Percentiles rank a stretch among this genome's conserved stretches.
phyloP scores from a whole-genome alignment of 2,329 filamentous ascomycete species.

The Colletotrichum euphorbiae region DNA sequence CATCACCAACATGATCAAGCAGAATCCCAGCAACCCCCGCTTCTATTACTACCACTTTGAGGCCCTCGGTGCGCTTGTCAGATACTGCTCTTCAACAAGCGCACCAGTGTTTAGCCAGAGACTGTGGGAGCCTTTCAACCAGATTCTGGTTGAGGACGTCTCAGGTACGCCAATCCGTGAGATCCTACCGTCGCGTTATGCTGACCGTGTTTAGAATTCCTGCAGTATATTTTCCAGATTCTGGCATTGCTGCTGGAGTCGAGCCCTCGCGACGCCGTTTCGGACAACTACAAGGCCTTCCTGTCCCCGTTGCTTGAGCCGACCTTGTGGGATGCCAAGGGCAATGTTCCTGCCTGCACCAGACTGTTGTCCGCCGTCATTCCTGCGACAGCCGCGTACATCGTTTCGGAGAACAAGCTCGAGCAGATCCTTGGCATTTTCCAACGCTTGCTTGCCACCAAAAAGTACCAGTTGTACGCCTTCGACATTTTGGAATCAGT shows the following conservation, averaged over 20 bases:
- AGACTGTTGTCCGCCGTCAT: conserved; percentile 88
- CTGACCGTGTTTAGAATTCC: conserved; percentile 76
- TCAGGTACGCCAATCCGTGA: conserved; percentile 65
- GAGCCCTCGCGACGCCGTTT: conserved; percentile 82
- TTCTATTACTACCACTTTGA: conserved; percentile 99
- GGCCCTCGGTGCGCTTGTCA: conserved; percentile 88
- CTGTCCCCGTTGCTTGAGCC: conserved; percentile 83
- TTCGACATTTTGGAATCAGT: conserved; percentile 92
- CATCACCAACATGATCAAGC: conserved; percentile 91
- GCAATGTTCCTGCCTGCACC: conserved; percentile 92
- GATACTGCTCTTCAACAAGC: conserved; percentile 74
- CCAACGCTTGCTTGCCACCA: conserved; percentile 85
- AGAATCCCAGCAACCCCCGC: conserved; percentile 95
- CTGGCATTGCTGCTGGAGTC: conserved; percentile 91
- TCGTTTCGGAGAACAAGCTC: conserved; percentile 83
- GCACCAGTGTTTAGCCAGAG: conserved; percentile 81
- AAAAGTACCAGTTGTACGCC: conserved; percentile 85
- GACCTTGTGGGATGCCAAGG: conserved; percentile 89
- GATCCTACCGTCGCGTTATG: background rate
- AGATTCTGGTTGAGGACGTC: conserved; percentile 83
- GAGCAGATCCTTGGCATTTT: conserved; percentile 95
- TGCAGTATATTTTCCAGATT: conserved; percentile 96
- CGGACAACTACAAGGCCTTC: conserved; percentile 83
- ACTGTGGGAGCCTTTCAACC: conserved; percentile 85
- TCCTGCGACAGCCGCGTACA: conserved; percentile 77